Conservation (phyloP, 139 green algal species). For the Volvox africanus region DNA sequence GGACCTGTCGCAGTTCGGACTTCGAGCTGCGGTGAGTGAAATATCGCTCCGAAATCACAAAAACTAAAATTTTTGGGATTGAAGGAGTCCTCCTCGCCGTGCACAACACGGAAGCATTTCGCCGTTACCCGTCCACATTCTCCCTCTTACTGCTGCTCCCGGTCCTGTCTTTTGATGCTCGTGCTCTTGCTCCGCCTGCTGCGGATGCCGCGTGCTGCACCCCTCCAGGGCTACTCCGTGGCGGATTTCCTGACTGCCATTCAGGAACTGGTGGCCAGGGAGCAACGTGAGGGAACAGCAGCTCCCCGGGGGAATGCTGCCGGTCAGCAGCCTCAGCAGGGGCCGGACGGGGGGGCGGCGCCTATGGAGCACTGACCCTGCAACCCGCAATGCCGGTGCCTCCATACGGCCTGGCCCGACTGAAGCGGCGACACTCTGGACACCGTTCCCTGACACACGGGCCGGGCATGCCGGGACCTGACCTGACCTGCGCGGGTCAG, state of each 20-base stretch:
- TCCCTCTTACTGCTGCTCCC: background rate
- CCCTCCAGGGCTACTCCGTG: slow-evolving; percentile 50
- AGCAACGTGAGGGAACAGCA: slow-evolving; percentile 15
- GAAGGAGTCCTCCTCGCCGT: background rate
- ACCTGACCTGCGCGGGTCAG: background rate
- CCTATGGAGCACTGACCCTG: slow-evolving; percentile 23
- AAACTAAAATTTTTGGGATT: background rate
- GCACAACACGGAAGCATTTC: background rate
- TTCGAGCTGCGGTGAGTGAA: slow-evolving; percentile 53
- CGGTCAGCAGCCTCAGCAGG: background rate
- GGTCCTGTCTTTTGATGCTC: background rate
- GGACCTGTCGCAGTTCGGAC: slow-evolving; percentile 80
- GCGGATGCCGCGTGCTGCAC: background rate
- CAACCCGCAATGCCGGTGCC: background rate
- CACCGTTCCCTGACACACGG: no score
- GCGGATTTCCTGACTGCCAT: slow-evolving; percentile 61
- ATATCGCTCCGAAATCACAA: background rate
- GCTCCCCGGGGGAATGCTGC: background rate
- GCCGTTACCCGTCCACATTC: background rate
- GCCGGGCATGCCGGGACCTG: no score
- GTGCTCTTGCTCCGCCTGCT: background rate
- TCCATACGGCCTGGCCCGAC: background rate
- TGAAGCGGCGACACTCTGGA: no score
- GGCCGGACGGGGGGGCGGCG: background rate
- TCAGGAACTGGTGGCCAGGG: slow-evolving; percentile 58